These are phyloP conservation scores for Mycena latifolia DNA, from an alignment of 768 basidiomycete genomes.

Conservation along the genomic window DNA sequence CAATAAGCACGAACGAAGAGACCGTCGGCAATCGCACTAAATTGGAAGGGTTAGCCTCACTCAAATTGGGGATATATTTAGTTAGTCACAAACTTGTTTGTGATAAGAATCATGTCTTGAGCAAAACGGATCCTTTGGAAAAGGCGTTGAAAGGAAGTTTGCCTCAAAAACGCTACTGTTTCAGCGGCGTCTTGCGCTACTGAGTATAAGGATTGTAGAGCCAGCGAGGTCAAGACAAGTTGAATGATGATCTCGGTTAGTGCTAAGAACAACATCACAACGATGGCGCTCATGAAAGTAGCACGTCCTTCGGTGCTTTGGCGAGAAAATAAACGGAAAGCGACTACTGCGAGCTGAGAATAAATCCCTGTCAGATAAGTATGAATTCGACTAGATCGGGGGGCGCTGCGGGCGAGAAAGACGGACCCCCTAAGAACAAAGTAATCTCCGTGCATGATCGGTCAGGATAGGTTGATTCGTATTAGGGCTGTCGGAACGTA, in stretches of 20 bases:
- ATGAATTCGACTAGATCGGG: too few relatives aligned
- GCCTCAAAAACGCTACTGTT: neutral
- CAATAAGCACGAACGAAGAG: slow-evolving; percentile 15
- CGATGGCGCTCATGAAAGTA: slow-evolving; percentile 14
- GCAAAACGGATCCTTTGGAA: neutral
- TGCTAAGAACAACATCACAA: slow-evolving; percentile 10
- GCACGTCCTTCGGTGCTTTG: neutral
- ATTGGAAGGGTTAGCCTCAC: neutral
- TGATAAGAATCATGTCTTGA: slow-evolving; percentile 7
- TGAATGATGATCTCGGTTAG: slow-evolving; percentile 3
- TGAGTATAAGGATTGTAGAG: neutral
- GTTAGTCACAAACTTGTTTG: slow-evolving; percentile 19
- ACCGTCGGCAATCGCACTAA: slow-evolving; percentile 17
- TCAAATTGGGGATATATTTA: neutral
- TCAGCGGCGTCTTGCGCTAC: neutral
- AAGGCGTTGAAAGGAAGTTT: neutral
- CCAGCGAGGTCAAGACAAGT: neutral
- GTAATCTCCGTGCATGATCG: too few relatives aligned
- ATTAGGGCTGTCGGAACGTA: neutral
- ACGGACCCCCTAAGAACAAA: too few relatives aligned
- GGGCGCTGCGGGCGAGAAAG: too few relatives aligned
- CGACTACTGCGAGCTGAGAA: neutral
- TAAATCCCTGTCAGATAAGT: slow-evolving; percentile 11
- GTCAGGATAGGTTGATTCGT: neutral
- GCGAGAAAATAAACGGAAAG: slow-evolving; percentile 15